Evolutionary conservation across 2,329 filamentous ascomycete species (phyloP), one percentile per base, ranked within the genome.

Genomic region (Pestalotiopsis sp.): DNA sequence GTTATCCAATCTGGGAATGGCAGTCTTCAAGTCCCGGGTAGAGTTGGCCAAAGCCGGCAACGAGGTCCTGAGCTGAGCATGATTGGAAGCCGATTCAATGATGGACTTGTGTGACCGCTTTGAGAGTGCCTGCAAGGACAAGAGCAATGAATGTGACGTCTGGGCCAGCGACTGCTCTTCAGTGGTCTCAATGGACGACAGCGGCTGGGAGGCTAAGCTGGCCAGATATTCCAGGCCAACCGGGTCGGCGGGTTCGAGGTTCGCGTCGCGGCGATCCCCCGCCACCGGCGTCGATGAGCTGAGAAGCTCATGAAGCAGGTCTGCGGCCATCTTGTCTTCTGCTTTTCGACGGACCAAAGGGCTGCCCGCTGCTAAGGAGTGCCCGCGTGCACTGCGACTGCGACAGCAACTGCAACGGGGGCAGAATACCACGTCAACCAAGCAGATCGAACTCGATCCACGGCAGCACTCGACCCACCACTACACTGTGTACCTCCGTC

Each of bases 51-150:
- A 83, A 14, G 83, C 79, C 0, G 94, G 93, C n/a, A 99, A 84
- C 1, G 91, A 88, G n/a, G 86, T 84, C 64, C 86, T 85, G 7
- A 98, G 86, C 11, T 90, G 90, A n/a, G 89, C 87, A 75, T 98
- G 90, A 74, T 93, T 91, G 73, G 90, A 88, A 25, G 93, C 91
- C 3, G 95, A 96, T 66, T 91, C 86, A 74, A 98, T 94, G 72
- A 98, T 91, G 20, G 91, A 87, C 77, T 92, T 93, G 80, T 98
- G 92, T 0, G 95, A 97, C 73, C 93, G 92, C 74, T 97, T 97
- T 7, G 95, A 95, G 64, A 98, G 89, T 0, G 90, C 88, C 78
- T 99, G 96, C 1, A 98, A 87, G 0, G 94, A 93, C 55, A 97
- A 88, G 14, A 95, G 87, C 55, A 93, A 88, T 0, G 93, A 92